Evolutionary conservation across 2,329 filamentous ascomycete species (phyloP), one percentile per base, ranked within the genome.

Genomic region (Uncinocarpus reesii): DNA sequence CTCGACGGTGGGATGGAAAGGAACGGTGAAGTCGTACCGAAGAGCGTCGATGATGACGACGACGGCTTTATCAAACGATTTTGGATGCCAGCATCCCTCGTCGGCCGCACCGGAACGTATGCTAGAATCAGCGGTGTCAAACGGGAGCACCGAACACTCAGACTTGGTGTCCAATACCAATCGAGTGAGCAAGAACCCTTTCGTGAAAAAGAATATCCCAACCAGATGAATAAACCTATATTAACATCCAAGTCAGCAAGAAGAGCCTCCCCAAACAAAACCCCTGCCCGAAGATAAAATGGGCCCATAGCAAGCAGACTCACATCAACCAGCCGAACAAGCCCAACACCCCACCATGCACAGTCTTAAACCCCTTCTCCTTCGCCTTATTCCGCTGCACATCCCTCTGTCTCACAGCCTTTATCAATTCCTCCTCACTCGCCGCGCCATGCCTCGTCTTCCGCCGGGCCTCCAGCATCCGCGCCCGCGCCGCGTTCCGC

Each of bases 11-110:
- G 69, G 60, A 56, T 74, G 66, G 52, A 84, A 82, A 0, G 92
- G 92, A 8, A 96, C 79, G 0, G 90, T 93, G 59, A 98, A 98
- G 66, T 98, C 92, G 68, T 98, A 98, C 52, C 92, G 83, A 50
- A 98, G 75, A 46, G 92, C 92, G 65, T 98, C 92, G 50, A 98
- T 84, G 43, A 98, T 71, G 48, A 98, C 78, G 20, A 98, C 77
- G 40, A 98, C 81, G 8, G 90, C 89, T 63, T 89, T 92, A 53
- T 94, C 79, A 62, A 96, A 98, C 1, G 81, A 86, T 70, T 87
- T 94, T 28, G 88, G 86, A 64, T 96, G 88, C 92, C 92, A 98
- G 74, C 92, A 98, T 55, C 92, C 92, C 49, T 75, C 72, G 18
- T 78, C 64, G 18, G 66, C 55, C 23, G 67, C 65, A 32, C 69